Percentiles rank a stretch among this genome's conserved stretches.
Conservation (phyloP, 75 land plant genomes). For the Selaginella tamariscina region DNA sequence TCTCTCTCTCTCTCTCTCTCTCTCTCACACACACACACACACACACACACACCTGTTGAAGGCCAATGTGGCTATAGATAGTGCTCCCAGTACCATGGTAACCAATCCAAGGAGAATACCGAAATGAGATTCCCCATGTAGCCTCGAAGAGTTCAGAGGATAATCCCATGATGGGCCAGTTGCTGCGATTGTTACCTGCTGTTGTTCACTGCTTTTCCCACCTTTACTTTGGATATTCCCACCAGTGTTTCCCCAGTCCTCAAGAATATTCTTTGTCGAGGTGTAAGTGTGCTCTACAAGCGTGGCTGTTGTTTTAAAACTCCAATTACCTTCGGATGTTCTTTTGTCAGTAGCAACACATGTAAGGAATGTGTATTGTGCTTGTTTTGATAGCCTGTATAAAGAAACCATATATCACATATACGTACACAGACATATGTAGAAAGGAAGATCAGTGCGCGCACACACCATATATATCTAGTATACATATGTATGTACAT, state of each 20-base stretch:
- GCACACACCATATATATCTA: too few species aligned
- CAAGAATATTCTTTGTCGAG: too few species aligned
- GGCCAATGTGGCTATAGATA: background rate
- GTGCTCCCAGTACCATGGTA: background rate
- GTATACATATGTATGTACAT: background rate
- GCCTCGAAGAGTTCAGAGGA: background rate
- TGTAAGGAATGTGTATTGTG: background rate
- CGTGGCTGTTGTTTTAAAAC: slow-evolving; percentile 11
- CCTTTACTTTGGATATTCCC: background rate
- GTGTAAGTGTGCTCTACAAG: background rate
- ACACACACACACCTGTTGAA: slow-evolving; percentile 2
- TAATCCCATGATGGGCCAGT: background rate
- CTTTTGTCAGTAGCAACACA: background rate
- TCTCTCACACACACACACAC: slow-evolving; percentile 62
- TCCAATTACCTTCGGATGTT: slow-evolving; percentile 17
- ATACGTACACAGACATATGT: background rate
- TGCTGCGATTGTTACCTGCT: background rate
- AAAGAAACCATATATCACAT: background rate
- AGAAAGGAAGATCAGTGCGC: background rate
- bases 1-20: too few species aligned
- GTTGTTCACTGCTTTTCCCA: background rate
- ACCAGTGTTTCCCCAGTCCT: background rate
- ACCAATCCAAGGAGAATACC: background rate
- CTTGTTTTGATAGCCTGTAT: background rate
- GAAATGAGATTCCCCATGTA: background rate